Evolutionary conservation across 1,139 yeast genomes (phyloP), one percentile per base, ranked within the genome.

Genomic region (Geotrichum candidum): DNA sequence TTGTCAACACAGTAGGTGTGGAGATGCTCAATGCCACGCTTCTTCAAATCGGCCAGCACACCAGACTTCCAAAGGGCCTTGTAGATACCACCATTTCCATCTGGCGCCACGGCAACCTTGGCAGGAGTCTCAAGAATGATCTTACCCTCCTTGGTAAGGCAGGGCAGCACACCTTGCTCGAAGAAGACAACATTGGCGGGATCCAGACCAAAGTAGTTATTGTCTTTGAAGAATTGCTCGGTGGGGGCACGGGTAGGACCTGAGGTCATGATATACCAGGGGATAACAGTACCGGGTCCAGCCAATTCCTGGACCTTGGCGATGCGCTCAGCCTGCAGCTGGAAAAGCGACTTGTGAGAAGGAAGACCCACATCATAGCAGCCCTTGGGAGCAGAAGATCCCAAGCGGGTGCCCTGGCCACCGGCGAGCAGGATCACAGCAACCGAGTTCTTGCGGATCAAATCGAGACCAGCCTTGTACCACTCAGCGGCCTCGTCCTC

Each of bases 1-100:
- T 95, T 95, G 76, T 95, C 99, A 58, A 95, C 98, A 76, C 98
- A 92, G 77, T 91, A 95, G 88, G 92, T 89, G 77, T 95, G 98
- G 65, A 95, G 81, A 73, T 94, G 99, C 74, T 90, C 84, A 66
- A 94, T 84, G 9, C 90, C 91, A 62, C 85, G 85, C n/a, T 69
- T 66, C 33, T 77, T 71, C 72, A 94, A 83, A 72, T 92, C 97
- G 10, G 82, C 82, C 57, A 94, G 72, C 29, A 92, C 79, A 1
- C 84, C 83, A 66, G 87, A 83, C 51, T 82, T 82, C 68, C 78
- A 77, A 53, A 95, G 80, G 1, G 97, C 98, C 71, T 85, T 87
- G 78, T 95, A 95, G 63, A 95, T 79, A 1, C 99, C 99, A 62
- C 99, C 99, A 73, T 95, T 95, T 1, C 99, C 99, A 74, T 95